Conservation (phyloP, 2,329 filamentous ascomycete genomes). For the Drechmeria coniospora region DNA sequence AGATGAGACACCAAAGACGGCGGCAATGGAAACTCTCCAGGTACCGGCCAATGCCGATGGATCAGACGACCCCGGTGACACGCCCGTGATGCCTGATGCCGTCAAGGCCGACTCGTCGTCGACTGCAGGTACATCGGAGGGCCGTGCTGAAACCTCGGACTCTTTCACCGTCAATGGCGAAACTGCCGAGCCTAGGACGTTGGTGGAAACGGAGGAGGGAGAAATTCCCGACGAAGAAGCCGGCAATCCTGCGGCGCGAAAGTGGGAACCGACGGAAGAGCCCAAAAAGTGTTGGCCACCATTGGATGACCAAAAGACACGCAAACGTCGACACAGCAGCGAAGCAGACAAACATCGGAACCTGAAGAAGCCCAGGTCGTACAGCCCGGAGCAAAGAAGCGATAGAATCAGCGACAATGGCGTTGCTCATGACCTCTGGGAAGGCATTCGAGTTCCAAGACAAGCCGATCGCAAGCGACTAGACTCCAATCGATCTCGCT, state of each 20-base stretch:
- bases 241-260: neutral
- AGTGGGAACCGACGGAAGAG: no score
- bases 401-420: slow-evolving; percentile 1
- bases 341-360: slow-evolving; percentile 3
- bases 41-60: no score
- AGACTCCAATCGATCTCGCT: slow-evolving; percentile 10
- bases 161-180: neutral
- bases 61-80: no score
- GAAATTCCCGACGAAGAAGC: slow-evolving; percentile 1
- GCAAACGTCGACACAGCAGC: slow-evolving; percentile 4
- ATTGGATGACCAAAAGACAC: slow-evolving; percentile 1
- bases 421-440: slow-evolving; percentile 1
- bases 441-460: slow-evolving; percentile 3
- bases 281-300: neutral
- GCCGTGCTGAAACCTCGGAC: neutral
- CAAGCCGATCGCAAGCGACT: slow-evolving; percentile 5
- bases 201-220: slow-evolving; percentile 2
- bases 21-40: neutral
- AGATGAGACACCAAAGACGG: no score
- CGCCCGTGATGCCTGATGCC: neutral
- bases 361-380: slow-evolving; percentile 2
- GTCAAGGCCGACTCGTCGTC: no score
- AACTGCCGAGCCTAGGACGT: neutral
- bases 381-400: neutral
- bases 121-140: no score